A percentile compares a stretch with the other conserved stretches of the same genome.
phyloP scores from a whole-genome alignment of 306 rosid species.

The Dryas octopetala region DNA sequence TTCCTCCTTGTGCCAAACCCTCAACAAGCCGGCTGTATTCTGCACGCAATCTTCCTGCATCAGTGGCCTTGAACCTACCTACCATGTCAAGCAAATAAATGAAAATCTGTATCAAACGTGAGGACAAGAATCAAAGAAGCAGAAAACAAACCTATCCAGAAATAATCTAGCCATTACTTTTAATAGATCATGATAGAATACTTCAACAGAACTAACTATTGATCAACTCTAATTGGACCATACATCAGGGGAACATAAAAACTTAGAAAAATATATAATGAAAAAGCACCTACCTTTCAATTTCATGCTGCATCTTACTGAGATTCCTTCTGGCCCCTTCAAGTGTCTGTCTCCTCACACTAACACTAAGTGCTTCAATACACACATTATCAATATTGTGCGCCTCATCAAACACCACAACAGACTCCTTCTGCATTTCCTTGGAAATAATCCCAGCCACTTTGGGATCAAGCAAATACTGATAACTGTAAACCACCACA shows the following conservation, averaged over 20 bases:
- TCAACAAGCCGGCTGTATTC: constrained; percentile 90
- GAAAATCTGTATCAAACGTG: constrained; percentile 42
- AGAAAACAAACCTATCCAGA: not conserved
- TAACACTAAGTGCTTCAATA: constrained; percentile 94
- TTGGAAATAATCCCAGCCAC: constrained; percentile 90
- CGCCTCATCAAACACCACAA: constrained; percentile 95
- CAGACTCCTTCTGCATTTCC: constrained; percentile 95
- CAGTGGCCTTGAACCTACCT: constrained; percentile 99
- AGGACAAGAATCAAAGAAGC: constrained; percentile 21
- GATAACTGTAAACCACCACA: constrained; percentile 92
- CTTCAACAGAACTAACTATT: too few species aligned
- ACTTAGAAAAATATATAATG: not conserved
- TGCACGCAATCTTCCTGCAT: constrained; percentile 90
- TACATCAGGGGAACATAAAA: too few species aligned
- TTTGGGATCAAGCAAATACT: constrained; percentile 92
- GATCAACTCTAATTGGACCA: too few species aligned
- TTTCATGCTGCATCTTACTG: constrained; percentile 75
- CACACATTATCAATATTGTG: constrained; percentile 94
- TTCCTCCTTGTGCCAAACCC: constrained; percentile 94
- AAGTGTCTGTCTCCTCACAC: constrained; percentile 95
- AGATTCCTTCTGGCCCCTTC: constrained; percentile 96
- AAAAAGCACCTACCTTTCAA: constrained; percentile 66
- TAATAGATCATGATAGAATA: not conserved
- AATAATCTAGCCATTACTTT: not conserved
- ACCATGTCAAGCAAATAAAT: constrained; percentile 63